Evolutionary conservation across 2,329 filamentous ascomycete genomes (phyloP).

Genomic region (Scolecobasidium constrictum): DNA sequence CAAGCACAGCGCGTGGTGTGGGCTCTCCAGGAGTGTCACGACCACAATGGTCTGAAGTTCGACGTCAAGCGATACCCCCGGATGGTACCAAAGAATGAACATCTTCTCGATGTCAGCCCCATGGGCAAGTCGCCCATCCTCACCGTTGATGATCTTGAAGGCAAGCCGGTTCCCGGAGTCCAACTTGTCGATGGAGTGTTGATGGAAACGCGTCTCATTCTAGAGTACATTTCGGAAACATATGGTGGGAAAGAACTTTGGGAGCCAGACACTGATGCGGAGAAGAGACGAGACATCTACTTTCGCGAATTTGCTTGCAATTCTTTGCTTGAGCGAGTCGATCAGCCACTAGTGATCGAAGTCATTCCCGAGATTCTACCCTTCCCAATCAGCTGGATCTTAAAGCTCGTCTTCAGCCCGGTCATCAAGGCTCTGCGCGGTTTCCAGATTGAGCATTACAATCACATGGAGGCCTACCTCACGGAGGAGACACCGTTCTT

Average conservation of each 20-base stretch:
- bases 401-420: constrained; percentile 14
- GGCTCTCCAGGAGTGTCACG: constrained; percentile 18
- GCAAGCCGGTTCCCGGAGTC: constrained; percentile 7
- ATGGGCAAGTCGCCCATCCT: constrained; percentile 20
- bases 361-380: constrained; percentile 13
- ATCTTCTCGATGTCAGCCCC: constrained; percentile 14
- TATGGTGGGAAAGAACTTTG: constrained; percentile 15
- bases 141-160: constrained; percentile 11
- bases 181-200: constrained; percentile 13
- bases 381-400: constrained; percentile 15
- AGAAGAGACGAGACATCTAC: constrained; percentile 15
- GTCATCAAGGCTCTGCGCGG: constrained; percentile 14
- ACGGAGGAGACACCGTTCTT: constrained; percentile 19
- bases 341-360: constrained; percentile 15
- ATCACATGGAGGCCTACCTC: constrained; percentile 17
- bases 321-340: constrained; percentile 8
- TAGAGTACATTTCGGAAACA: constrained; percentile 17
- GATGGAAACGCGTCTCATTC: constrained; percentile 18
- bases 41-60: constrained; percentile 14
- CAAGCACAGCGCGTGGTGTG: constrained; percentile 16
- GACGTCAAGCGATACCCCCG: constrained; percentile 16
- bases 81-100: background rate
- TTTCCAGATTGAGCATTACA: constrained; percentile 13
- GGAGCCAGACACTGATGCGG: constrained; percentile 12
- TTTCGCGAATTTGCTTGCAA: constrained; percentile 16